Percentiles rank a stretch among this genome's conserved stretches.
phyloP scores from a whole-genome alignment of 2,329 filamentous ascomycete species.

The Plenodomus biglobosus region DNA sequence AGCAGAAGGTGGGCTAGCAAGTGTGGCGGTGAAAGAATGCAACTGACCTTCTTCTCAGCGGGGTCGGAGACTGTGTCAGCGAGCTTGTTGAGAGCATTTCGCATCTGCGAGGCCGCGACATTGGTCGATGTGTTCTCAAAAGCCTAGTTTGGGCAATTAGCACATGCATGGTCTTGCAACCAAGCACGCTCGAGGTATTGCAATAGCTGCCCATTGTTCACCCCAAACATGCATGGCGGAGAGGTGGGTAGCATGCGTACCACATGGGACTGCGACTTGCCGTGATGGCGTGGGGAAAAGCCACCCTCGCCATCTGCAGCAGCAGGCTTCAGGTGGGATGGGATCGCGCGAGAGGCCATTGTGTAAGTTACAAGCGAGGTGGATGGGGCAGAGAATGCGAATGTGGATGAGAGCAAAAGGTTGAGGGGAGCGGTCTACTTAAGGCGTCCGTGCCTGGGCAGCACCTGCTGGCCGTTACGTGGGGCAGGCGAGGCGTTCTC shows the following conservation, averaged over 20 bases:
- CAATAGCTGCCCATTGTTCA: too few relatives aligned
- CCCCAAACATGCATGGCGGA: too few relatives aligned
- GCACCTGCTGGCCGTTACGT: conserved; percentile 6
- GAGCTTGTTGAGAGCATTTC: conserved; percentile 91
- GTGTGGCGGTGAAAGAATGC: conserved; percentile 2
- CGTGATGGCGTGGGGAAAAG: conserved; percentile 70
- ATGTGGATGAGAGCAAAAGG: conserved; percentile 15
- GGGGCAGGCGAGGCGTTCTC: conserved; percentile 14
- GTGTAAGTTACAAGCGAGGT: conserved; percentile 24
- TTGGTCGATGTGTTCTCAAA: conserved; percentile 99
- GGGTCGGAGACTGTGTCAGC: conserved; percentile 86
- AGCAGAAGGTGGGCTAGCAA: neutral
- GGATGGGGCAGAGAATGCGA: conserved; percentile 2
- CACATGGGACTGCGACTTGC: conserved; percentile 84
- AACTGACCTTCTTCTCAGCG: conserved; percentile 70
- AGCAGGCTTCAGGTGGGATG: conserved; percentile 77
- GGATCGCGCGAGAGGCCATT: conserved; percentile 76
- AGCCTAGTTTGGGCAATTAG: conserved; percentile 62
- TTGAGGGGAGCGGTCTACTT: conserved; percentile 26
- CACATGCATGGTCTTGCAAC: conserved; percentile 1
- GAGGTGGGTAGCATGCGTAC: conserved; percentile 67
- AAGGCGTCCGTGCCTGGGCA: conserved; percentile 10
- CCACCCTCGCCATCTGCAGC: conserved; percentile 42
- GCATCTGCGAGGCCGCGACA: conserved; percentile 97
- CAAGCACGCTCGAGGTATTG: too few relatives aligned